A percentile compares a stretch with the other conserved stretches of the same genome.
Evolutionary conservation across 2,329 filamentous ascomycete species (phyloP).

Genomic region (Neonectria coccinea): DNA sequence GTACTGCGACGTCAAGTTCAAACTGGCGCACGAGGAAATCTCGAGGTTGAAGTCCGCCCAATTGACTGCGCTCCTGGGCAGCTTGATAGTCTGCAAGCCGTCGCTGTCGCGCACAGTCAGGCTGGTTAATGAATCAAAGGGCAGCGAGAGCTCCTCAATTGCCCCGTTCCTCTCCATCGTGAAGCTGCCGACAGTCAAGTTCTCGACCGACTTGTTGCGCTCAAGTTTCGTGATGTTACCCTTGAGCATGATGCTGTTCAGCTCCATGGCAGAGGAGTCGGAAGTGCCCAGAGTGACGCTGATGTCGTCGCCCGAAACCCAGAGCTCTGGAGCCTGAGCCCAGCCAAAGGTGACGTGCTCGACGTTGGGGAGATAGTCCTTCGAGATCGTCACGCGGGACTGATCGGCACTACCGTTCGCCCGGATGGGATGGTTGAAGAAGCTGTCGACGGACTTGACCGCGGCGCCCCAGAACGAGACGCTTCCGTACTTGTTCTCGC

Average conservation of each 20-base stretch:
- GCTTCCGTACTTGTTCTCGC: constrained; percentile 5
- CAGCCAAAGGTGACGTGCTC: constrained; percentile 30
- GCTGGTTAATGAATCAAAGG: constrained; percentile 20
- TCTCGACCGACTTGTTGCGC: constrained; percentile 20
- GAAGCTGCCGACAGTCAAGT: constrained; percentile 18
- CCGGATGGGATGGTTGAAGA: constrained; percentile 33
- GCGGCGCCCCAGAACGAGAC: constrained; percentile 17
- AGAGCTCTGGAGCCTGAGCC: constrained; percentile 17
- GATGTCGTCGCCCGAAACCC: constrained; percentile 13
- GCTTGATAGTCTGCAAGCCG: constrained; percentile 19
- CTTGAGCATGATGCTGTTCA: constrained; percentile 16
- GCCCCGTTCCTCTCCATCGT: neutral
- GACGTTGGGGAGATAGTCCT: constrained; percentile 25
- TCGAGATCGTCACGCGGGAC: constrained; percentile 13
- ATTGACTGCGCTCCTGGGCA: constrained; percentile 20
- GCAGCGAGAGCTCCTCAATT: constrained; percentile 20
- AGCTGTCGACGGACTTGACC: constrained; percentile 32
- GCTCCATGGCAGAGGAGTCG: constrained; percentile 20
- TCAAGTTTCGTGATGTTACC: constrained; percentile 20
- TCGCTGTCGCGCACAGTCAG: constrained; percentile 9
- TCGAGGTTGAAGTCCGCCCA: constrained; percentile 27
- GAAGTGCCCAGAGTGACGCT: constrained; percentile 25
- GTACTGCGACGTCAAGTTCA: constrained; percentile 32
- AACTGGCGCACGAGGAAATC: constrained; percentile 5
- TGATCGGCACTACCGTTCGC: constrained; percentile 14